These are phyloP conservation scores for Hemisphaericaspora nanyangensis DNA, from an alignment of 805 yeast genomes.

Conservation along the genomic window DNA sequence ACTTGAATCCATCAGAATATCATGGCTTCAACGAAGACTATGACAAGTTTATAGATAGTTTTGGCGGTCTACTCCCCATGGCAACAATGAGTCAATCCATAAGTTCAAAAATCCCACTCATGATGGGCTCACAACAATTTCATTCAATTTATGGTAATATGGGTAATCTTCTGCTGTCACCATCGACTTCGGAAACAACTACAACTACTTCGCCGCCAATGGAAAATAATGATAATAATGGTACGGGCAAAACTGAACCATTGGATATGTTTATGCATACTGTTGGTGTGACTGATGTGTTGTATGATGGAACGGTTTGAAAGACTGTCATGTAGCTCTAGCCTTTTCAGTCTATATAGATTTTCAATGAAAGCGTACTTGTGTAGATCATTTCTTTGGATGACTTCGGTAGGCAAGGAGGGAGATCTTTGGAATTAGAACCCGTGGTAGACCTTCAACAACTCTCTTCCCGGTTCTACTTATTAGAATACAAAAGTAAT, in stretches of 20 bases:
- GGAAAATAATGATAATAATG: not conserved
- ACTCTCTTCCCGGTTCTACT: too few species aligned
- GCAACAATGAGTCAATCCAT: conserved; percentile 3
- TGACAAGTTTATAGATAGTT: conserved; percentile 7
- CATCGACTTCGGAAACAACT: not conserved
- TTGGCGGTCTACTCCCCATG: conserved; percentile 6
- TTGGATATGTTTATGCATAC: conserved; percentile 15
- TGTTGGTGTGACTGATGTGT: conserved; percentile 15
- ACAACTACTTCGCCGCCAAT: not conserved
- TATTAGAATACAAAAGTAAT: too few species aligned
- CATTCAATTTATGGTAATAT: not conserved
- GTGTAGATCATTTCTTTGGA: too few species aligned
- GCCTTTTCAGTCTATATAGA: not conserved
- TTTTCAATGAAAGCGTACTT: too few species aligned
- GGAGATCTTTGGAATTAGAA: too few species aligned
- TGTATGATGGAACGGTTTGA: conserved; percentile 3
- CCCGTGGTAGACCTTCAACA: too few species aligned
- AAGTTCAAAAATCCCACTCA: not conserved
- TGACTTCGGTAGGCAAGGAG: too few species aligned
- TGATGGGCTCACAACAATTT: conserved; percentile 1
- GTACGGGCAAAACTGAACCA: conserved; percentile 1
- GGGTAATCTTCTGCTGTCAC: not conserved
- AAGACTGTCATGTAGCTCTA: not conserved
- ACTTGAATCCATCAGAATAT: not conserved
- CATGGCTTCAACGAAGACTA: conserved; percentile 5